phyloP scores from a whole-genome alignment of 257 asterid species.

The Plantago ovata region DNA sequence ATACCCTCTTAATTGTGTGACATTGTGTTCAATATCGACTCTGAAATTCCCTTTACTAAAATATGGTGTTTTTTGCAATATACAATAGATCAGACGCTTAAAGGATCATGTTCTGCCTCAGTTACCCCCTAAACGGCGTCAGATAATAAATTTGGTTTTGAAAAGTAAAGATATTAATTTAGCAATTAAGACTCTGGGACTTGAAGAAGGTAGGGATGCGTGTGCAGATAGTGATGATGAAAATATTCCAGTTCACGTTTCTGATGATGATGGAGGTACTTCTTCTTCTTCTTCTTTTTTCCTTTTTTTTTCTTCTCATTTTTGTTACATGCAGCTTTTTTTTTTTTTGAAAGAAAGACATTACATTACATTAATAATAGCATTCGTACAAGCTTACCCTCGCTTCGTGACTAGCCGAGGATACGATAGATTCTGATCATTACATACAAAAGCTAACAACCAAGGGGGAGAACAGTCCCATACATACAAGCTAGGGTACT shows the following conservation, averaged over 20 bases:
- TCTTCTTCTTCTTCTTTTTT: background rate
- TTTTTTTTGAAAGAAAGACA: no score
- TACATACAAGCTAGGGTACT: no score
- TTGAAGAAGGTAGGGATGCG: constrained; percentile 41
- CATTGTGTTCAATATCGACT: background rate
- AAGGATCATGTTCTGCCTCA: constrained; percentile 85
- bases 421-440: no score
- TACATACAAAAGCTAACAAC: no score
- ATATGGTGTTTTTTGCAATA: constrained; percentile 18
- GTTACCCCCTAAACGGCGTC: constrained; percentile 90
- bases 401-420: no score
- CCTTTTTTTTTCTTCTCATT: constrained; percentile 1
- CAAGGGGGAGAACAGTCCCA: no score
- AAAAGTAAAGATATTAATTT: constrained; percentile 61
- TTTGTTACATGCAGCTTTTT: no score
- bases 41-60: constrained; percentile 11
- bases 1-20: background rate
- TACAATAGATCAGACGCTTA: constrained; percentile 79
- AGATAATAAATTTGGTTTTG: constrained; percentile 66
- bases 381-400: no score
- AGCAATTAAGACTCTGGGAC: constrained; percentile 58
- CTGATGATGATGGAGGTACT: constrained; percentile 45
- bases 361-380: no score
- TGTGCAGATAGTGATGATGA: constrained; percentile 41
- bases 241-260: constrained; percentile 32